Conservation (phyloP, 2,329 filamentous ascomycete species). For the Pestalotiopsis sp. region DNA sequence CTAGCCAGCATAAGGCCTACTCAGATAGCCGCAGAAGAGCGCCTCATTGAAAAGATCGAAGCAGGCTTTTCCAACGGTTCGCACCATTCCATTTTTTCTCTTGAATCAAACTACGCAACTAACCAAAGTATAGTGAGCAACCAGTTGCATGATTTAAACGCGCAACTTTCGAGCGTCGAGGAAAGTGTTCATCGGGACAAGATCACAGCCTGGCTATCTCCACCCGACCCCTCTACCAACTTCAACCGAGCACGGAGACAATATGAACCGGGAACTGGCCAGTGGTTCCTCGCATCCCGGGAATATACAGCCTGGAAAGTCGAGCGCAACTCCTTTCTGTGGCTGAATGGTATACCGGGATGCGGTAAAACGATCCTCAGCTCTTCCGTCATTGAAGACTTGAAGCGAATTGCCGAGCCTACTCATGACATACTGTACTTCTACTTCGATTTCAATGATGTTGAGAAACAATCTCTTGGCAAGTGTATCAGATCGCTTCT, state of each 20-base stretch:
- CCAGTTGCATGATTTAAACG: background rate
- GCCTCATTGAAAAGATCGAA: background rate
- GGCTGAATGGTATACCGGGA: background rate
- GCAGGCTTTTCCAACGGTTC: background rate
- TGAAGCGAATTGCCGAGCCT: background rate
- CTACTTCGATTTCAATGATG: background rate
- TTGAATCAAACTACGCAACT: no score
- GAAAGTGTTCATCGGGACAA: background rate
- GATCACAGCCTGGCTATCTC: background rate
- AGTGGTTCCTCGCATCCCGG: background rate
- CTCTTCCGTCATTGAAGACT: background rate
- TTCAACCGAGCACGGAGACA: background rate
- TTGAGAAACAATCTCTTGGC: background rate
- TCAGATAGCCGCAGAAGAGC: background rate
- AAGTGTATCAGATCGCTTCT: background rate
- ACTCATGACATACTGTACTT: background rate
- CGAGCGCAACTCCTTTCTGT: background rate
- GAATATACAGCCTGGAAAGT: background rate
- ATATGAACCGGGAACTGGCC: background rate
- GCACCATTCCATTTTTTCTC: background rate
- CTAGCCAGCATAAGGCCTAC: background rate
- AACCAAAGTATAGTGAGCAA: background rate
- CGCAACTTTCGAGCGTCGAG: background rate
- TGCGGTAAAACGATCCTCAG: background rate
- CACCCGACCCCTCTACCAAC: background rate